Evolutionary conservation across 768 basidiomycete genomes (phyloP).

Genomic region (Mrakia blollopis): DNA sequence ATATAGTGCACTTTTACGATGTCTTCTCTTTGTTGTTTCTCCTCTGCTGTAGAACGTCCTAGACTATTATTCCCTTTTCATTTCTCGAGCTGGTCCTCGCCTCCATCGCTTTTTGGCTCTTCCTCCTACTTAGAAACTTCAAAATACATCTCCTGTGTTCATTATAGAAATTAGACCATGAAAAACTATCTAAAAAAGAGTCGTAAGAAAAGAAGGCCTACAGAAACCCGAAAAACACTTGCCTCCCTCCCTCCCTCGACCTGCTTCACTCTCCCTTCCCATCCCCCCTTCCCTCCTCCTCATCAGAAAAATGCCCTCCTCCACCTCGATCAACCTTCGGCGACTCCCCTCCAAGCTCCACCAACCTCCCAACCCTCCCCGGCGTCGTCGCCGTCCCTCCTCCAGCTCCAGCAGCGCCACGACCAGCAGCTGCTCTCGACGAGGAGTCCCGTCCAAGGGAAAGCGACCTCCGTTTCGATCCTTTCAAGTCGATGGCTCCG

Average conservation of each 20-base stretch:
- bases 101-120: no score
- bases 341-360: neutral
- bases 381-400: neutral
- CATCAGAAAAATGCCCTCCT: neutral
- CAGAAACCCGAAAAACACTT: neutral
- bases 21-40: no score
- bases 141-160: neutral
- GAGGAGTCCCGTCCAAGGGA: neutral
- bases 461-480: neutral
- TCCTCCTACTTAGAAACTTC: no score
- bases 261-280: neutral
- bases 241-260: neutral
- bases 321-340: neutral
- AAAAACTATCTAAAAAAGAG: no score
- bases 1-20: no score
- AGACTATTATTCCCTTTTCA: no score
- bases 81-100: no score
- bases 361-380: neutral
- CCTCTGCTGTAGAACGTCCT: no score
- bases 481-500: neutral
- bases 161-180: neutral
- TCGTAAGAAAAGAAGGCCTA: neutral
- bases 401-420: no score
- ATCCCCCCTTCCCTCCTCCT: no score
- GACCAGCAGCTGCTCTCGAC: no score